Evolutionary conservation across 192 early-diverging fungal species (phyloP), one percentile per base, ranked within the genome.

Genomic region (Jimgerdemannia lactiflua): DNA sequence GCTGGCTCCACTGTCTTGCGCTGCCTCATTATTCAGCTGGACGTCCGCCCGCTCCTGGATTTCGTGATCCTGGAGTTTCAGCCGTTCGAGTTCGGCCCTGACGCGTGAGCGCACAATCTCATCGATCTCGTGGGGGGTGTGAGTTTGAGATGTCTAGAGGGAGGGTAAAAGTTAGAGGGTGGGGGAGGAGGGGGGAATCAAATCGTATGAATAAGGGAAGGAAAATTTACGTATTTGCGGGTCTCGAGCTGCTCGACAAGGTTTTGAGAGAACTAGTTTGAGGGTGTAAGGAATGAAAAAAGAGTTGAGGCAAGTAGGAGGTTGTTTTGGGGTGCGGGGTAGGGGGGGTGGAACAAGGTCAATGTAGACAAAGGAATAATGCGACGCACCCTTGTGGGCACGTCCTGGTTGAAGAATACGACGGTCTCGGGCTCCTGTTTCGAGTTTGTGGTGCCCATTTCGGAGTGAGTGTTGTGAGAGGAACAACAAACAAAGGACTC

Each of bases 21-120:
- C 59, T 10, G 74, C 39, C 7, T 77, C 73, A 44, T 54, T 59
- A 41, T 70, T 73, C 11, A 72, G 17, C 39, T 59, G 71, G 29
- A 74, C 65, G 20, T 80, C 77, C 11, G 67, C n/a, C n/a, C 70
- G 42, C 10, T 80, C 68, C 39, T 81, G 72, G 20, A 77, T 64
- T 54, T 77, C 66, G 40, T 71, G 67, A 0, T 44, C 64, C 14
- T 59, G 8, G 14, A 6, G 49, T 14, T 59, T 59, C 8, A 59
- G 49, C 19, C 73, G 76, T 41, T 73, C 68, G 42, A 81, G 39
- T 65, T 81, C 79, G 64, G 77, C 71, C 4, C 65, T 73, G 43
- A 81, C 79, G 72, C 79, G 79, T 42, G 77, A 43, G 54, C 75
- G 79, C 9, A 81, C 79, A 65, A 73, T 68, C 20, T 63, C 70